phyloP scores from a whole-genome alignment of 371 early-diverging fungal genomes.

The Astathelohania contejeani region DNA sequence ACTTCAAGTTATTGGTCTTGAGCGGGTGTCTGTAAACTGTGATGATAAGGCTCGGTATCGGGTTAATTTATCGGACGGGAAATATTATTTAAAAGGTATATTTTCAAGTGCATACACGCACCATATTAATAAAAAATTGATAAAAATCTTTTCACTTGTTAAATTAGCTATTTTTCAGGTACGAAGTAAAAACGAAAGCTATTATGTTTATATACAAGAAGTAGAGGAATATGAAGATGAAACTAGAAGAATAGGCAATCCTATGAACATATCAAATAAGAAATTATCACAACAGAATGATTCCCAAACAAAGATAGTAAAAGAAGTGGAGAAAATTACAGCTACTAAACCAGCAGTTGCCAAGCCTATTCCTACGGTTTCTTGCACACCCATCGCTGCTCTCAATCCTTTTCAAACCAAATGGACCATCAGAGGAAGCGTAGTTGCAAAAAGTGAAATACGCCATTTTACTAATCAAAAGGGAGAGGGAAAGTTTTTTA shows the following conservation, averaged over 20 bases:
- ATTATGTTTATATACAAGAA: conserved; percentile 34
- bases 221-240: conserved; percentile 21
- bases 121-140: conserved; percentile 16
- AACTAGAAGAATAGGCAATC: conserved; percentile 28
- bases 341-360: conserved; percentile 1
- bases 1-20: conserved; percentile 30
- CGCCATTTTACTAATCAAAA: conserved; percentile 35
- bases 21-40: conserved; percentile 1
- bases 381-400: conserved; percentile 27
- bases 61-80: conserved; percentile 31
- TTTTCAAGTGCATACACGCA: conserved; percentile 22
- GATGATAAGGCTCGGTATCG: conserved; percentile 21
- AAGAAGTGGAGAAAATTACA: conserved; percentile 1
- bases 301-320: not conserved
- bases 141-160: conserved; percentile 23
- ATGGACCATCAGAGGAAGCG: conserved; percentile 44
- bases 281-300: not conserved
- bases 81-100: conserved; percentile 33
- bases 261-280: conserved; percentile 13
- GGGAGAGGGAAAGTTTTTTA: conserved; percentile 46
- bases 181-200: conserved; percentile 15
- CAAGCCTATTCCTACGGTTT: not conserved
- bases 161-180: conserved; percentile 24
- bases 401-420: conserved; percentile 41
- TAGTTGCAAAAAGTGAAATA: conserved; percentile 40